Base-by-base conservation (phyloP, 1,139 yeast genomes). In the Candida sp. region DNA sequence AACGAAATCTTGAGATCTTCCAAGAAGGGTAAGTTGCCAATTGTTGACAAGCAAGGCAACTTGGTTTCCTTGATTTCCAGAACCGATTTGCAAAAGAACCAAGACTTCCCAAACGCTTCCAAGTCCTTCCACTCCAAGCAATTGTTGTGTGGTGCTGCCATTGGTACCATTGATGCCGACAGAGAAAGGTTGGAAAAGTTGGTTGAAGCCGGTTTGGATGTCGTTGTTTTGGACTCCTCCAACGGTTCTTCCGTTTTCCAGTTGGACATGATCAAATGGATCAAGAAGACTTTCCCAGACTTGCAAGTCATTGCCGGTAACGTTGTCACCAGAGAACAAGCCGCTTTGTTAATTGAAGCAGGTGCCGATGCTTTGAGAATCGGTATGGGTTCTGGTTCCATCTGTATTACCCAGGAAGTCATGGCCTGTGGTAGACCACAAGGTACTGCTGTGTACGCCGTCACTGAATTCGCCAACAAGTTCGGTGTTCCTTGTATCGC, bases 401-500 rank as follows among this genome's bases (percentile, higher is more conserved):
- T 94, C 68, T 94, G 98, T 83, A 96, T 94, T 69, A 94, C 99
- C 52, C 99, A 96, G 80, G 99, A 94, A 78, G 99, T 94, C 55
- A 94, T 94, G 99, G 99, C 99, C 48, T 96, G 97, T 78, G 99
- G 99, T 77, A 93, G 99, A 83, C 99, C 99, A 54, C 99, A 96
- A 81, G 99, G 98, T 77, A 90, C 97, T 57, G 97, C 97, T 54
- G 97, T 91, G 51, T 90, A 83, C 78, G 85, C 84, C 57, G 97
- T 91, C 48, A 80, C 92, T 56, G 93, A 91, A 77, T 90, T 91
- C 69, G 93, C 97, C 62, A 86, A 85, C 74, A 81, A 84, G 70
- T 91, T 91, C 68, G 97, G 97, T 67, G 93, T 91, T 59, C 97
- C 97, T 66, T 90, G 97, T 77, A 92, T 94, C 63, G 99, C 99